phyloP scores from a whole-genome alignment of 257 asterid genomes.

The Solanum chiquidenum region DNA sequence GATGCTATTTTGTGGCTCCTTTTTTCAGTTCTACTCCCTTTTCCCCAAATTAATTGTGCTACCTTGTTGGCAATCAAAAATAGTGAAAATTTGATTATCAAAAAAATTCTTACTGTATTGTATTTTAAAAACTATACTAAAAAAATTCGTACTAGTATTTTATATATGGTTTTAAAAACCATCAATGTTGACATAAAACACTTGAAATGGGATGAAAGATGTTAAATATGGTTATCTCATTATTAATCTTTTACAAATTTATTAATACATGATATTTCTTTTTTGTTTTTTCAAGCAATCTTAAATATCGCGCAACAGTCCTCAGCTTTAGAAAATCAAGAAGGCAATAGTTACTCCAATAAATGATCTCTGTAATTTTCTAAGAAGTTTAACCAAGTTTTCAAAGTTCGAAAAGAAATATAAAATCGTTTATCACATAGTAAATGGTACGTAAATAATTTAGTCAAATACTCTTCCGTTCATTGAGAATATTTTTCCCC shows the following conservation, averaged over 20 bases:
- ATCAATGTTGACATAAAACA: not conserved
- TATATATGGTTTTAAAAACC: not conserved
- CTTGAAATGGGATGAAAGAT: not conserved
- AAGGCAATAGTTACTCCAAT: not conserved
- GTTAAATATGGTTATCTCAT: not conserved
- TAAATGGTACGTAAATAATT: not conserved
- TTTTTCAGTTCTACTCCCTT: not conserved
- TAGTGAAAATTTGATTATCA: not conserved
- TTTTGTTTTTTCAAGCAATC: not conserved
- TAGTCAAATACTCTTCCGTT: not conserved
- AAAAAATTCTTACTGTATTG: not conserved
- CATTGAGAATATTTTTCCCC: too few species aligned
- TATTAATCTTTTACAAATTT: not conserved
- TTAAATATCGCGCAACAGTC: not conserved
- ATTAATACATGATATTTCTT: too few species aligned
- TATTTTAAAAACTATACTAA: not conserved
- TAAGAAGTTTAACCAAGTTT: not conserved
- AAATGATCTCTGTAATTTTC: not conserved
- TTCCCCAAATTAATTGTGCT: not conserved
- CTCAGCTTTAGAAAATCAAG: not conserved
- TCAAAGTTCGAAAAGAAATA: not conserved
- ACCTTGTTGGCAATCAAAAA: not conserved
- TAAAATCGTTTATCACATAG: not conserved
- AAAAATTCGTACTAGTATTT: too few species aligned
- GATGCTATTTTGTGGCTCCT: not conserved